phyloP scores from a whole-genome alignment of 1,284 basidiomycete species.

The Cutaneotrichosporon sp. region DNA sequence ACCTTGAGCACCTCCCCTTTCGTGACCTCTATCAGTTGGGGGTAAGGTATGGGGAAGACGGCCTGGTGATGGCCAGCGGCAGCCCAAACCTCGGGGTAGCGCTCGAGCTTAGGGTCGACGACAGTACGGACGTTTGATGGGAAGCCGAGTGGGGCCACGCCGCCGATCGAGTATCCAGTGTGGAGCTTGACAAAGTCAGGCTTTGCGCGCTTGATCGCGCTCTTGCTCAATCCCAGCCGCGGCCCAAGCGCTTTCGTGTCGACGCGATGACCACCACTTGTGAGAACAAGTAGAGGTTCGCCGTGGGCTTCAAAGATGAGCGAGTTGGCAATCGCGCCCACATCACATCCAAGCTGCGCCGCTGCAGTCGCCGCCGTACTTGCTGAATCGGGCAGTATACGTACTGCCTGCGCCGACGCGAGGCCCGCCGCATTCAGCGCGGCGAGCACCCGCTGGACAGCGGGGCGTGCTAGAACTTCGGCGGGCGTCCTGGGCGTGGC shows the following conservation, averaged over 20 bases:
- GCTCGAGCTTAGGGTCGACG: slow-evolving; percentile 8
- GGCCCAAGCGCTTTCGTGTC: slow-evolving; percentile 7
- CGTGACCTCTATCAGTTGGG: slow-evolving; percentile 7
- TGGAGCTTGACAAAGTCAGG: slow-evolving; percentile 8
- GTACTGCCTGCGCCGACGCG: not conserved
- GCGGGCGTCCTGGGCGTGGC: slow-evolving; percentile 1
- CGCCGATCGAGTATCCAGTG: slow-evolving; percentile 12
- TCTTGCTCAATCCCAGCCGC: slow-evolving; percentile 7
- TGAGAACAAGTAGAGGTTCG: slow-evolving; percentile 11
- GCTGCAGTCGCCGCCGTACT: slow-evolving; percentile 11
- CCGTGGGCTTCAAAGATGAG: slow-evolving; percentile 9
- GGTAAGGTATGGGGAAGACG: slow-evolving; percentile 4
- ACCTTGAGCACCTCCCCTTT: slow-evolving; percentile 11
- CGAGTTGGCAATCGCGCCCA: slow-evolving; percentile 17
- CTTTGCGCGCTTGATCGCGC: slow-evolving; percentile 8
- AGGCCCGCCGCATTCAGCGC: not conserved
- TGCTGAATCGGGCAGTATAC: slow-evolving; percentile 9
- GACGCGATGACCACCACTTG: slow-evolving; percentile 10
- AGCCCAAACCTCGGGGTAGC: slow-evolving; percentile 7
- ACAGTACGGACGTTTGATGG: slow-evolving; percentile 3
- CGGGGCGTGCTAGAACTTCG: slow-evolving; percentile 3
- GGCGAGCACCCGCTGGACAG: slow-evolving; percentile 5
- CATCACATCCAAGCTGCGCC: slow-evolving; percentile 4
- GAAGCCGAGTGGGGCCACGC: slow-evolving; percentile 12
- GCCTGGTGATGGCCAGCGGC: slow-evolving; percentile 13